Evolutionary conservation across 768 basidiomycete species (phyloP).

Genomic region (Lyophyllum semitale): DNA sequence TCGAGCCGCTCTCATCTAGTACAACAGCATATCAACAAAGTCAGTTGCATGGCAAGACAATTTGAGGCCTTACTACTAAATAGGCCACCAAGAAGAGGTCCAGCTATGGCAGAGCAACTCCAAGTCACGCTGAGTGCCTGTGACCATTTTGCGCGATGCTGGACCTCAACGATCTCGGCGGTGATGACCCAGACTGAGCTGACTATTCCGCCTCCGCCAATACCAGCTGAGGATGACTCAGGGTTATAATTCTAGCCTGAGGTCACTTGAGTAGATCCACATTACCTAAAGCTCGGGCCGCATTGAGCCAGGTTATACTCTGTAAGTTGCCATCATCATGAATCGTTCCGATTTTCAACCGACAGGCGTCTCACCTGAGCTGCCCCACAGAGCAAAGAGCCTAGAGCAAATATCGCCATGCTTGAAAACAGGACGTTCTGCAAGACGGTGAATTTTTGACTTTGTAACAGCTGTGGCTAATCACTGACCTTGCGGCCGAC

Average conservation of each 20-base stretch:
- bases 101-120: conserved; percentile 84
- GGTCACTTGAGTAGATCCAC: not conserved
- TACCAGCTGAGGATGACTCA: conserved; percentile 49
- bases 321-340: conserved; percentile 26
- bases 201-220: conserved; percentile 89
- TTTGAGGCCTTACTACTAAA: conserved; percentile 64
- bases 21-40: conserved; percentile 13
- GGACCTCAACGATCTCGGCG: conserved; percentile 77
- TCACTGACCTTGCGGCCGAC: conserved; percentile 70
- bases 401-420: conserved; percentile 73
- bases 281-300: conserved; percentile 54
- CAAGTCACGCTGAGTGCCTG: conserved; percentile 84
- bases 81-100: conserved; percentile 79
- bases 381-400: conserved; percentile 78
- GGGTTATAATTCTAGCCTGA: not conserved
- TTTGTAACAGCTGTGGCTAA: not conserved
- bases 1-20: conserved; percentile 35
- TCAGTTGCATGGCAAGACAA: conserved; percentile 1
- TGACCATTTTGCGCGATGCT: conserved; percentile 77
- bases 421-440: conserved; percentile 73
- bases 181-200: conserved; percentile 86
- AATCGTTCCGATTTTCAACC: conserved; percentile 17
- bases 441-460: conserved; percentile 1
- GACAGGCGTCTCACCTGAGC: conserved; percentile 54
- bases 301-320: conserved; percentile 66